phyloP scores from a whole-genome alignment of 176 grass and related monocot species.

The Puccinellia tenuiflora region DNA sequence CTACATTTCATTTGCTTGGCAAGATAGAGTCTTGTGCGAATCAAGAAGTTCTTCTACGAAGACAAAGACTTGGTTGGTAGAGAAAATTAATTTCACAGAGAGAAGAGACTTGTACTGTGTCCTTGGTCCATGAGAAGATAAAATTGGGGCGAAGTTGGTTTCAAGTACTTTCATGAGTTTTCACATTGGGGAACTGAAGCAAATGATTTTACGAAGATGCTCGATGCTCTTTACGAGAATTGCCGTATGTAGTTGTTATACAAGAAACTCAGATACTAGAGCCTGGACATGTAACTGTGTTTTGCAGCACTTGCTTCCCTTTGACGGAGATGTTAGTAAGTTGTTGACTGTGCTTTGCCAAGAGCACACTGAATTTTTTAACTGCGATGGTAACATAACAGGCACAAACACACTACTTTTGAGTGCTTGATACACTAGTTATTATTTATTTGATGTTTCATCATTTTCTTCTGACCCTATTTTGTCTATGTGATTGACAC shows the following conservation, averaged over 20 bases:
- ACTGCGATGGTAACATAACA: conserved; percentile 39
- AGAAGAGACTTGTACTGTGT: conserved; percentile 37
- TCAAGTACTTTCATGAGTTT: conserved; percentile 66
- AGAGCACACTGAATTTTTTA: conserved; percentile 41
- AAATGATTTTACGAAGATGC: conserved; percentile 54
- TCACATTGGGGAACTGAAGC: conserved; percentile 57
- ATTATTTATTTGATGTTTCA: conserved; percentile 16
- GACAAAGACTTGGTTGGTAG: conserved; percentile 63
- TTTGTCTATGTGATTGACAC: conserved; percentile 12
- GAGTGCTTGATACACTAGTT: conserved; percentile 14
- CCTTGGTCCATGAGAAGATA: conserved; percentile 79
- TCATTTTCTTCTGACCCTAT: background rate
- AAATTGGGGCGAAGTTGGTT: conserved; percentile 56
- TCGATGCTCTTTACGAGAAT: conserved; percentile 57
- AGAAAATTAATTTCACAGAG: conserved; percentile 71
- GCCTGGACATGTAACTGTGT: conserved; percentile 51
- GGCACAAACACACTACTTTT: conserved; percentile 7
- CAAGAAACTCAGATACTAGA: conserved; percentile 58
- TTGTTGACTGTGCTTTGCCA: conserved; percentile 47
- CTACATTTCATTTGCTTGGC: conserved; percentile 68
- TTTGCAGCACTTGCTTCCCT: conserved; percentile 51
- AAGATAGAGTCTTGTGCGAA: conserved; percentile 65
- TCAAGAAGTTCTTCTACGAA: conserved; percentile 69
- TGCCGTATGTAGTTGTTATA: conserved; percentile 41
- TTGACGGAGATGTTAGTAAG: conserved; percentile 65